These are phyloP conservation scores for Aspergillus floridensis DNA, from an alignment of 2,329 filamentous ascomycete species.

Conservation along the genomic window DNA sequence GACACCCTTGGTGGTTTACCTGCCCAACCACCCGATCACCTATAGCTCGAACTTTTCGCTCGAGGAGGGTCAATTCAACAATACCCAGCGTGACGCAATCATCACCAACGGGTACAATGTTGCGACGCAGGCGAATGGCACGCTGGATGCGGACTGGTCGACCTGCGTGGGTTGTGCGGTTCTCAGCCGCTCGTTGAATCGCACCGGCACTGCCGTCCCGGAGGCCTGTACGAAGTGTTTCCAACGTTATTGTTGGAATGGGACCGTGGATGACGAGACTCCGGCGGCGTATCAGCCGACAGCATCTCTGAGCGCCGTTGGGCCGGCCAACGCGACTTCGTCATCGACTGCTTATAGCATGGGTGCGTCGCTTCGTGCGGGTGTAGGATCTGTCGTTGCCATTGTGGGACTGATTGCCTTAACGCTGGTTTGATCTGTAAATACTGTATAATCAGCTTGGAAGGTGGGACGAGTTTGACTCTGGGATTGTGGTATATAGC, in stretches of 20 bases:
- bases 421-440: neutral
- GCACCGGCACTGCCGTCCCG: conserved; percentile 66
- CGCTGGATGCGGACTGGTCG: conserved; percentile 68
- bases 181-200: conserved; percentile 66
- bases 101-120: conserved; percentile 80
- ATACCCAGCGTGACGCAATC: conserved; percentile 67
- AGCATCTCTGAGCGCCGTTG: neutral
- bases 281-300: neutral
- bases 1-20: conserved; percentile 72
- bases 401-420: neutral
- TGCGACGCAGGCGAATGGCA: conserved; percentile 75
- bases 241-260: conserved; percentile 84
- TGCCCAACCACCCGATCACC: conserved; percentile 78
- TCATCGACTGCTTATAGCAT: neutral
- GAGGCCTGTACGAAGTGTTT: conserved; percentile 72
- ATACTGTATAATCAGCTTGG: neutral
- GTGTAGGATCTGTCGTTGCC: neutral
- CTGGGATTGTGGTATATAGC: neutral
- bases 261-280: conserved; percentile 50
- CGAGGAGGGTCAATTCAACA: conserved; percentile 63
- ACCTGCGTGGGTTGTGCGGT: conserved; percentile 82
- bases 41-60: conserved; percentile 74
- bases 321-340: neutral
- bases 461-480: neutral
- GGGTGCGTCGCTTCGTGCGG: neutral